A percentile compares a stretch with the other conserved stretches of the same genome.
phyloP scores from a whole-genome alignment of 2,329 filamentous ascomycete genomes.

The Ceratocystis huliohia region DNA sequence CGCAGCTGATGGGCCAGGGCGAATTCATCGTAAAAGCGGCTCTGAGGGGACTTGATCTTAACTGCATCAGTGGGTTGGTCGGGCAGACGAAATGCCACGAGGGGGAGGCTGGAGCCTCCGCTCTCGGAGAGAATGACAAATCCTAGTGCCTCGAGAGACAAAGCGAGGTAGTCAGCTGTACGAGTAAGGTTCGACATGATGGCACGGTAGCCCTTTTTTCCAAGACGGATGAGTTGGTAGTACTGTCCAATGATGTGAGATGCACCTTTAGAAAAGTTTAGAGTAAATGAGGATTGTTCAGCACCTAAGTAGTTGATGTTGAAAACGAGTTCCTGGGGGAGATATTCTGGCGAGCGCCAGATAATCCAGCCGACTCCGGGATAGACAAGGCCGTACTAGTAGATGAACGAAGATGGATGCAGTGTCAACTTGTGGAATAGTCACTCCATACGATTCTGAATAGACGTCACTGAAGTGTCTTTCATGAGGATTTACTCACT shows the following conservation, averaged over 20 bases:
- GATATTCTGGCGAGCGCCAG: conserved; percentile 70
- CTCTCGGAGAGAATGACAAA: conserved; percentile 83
- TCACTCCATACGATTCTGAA: neutral
- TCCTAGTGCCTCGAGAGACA: conserved; percentile 57
- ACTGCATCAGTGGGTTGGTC: conserved; percentile 36
- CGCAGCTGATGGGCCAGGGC: conserved; percentile 73
- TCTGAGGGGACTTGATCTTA: conserved; percentile 27
- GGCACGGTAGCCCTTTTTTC: conserved; percentile 77
- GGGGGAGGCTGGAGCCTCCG: conserved; percentile 64
- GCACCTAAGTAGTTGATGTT: conserved; percentile 98
- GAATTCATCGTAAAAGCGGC: conserved; percentile 61
- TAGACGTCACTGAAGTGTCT: neutral
- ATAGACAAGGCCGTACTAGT: conserved; percentile 53
- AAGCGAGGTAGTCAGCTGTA: conserved; percentile 75
- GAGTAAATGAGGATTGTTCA: conserved; percentile 87
- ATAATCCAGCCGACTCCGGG: conserved; percentile 90
- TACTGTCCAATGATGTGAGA: conserved; percentile 94
- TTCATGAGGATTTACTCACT: conserved; percentile 25
- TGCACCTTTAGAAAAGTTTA: conserved; percentile 95
- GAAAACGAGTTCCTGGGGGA: conserved; percentile 88
- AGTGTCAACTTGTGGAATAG: neutral
- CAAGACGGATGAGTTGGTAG: conserved; percentile 90
- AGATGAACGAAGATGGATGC: neutral
- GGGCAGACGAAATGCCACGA: conserved; percentile 75
- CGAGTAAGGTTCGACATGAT: conserved; percentile 93